Evolutionary conservation across 352 stramenopile species (phyloP).

Genomic region (Globisporangium parvum): DNA sequence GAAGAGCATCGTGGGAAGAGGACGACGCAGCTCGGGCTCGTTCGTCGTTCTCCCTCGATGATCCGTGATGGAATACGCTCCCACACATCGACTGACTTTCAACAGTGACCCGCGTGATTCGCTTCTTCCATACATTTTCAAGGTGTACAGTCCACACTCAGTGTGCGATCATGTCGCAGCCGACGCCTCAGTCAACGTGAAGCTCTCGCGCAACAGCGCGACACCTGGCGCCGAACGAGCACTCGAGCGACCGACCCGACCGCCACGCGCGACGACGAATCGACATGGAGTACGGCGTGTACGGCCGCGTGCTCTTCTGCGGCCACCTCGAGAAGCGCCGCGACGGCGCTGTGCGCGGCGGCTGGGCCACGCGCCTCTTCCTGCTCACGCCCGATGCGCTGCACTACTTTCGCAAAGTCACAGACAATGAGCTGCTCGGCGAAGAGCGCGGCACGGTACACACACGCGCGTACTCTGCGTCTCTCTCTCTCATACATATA

Average conservation of each 20-base stretch:
- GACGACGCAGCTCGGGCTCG: neutral
- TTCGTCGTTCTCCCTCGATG: neutral
- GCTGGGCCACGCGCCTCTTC: constrained; percentile 76
- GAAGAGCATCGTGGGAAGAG: constrained; percentile 51
- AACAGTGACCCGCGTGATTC: too few relatives aligned
- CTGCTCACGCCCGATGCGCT: constrained; percentile 70
- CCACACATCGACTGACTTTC: too few relatives aligned
- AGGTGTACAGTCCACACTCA: too few relatives aligned
- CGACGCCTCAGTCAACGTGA: too few relatives aligned
- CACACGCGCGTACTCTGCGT: neutral
- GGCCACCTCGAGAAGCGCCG: constrained; percentile 72
- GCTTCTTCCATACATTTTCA: too few relatives aligned
- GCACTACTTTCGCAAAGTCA: constrained; percentile 77
- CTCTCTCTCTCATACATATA: neutral
- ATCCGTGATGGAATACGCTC: neutral
- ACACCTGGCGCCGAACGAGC: neutral
- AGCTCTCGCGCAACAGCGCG: neutral
- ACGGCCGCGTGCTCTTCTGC: constrained; percentile 68
- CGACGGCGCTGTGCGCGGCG: constrained; percentile 63
- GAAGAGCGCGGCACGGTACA: constrained; percentile 70
- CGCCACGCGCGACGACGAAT: neutral
- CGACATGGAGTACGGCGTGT: constrained; percentile 58
- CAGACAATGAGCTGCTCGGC: constrained; percentile 66
- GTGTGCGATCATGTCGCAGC: too few relatives aligned
- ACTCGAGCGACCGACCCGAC: neutral